These are phyloP conservation scores for Balansia obtecta DNA, from an alignment of 2,329 filamentous ascomycete species.

Conservation along the genomic window DNA sequence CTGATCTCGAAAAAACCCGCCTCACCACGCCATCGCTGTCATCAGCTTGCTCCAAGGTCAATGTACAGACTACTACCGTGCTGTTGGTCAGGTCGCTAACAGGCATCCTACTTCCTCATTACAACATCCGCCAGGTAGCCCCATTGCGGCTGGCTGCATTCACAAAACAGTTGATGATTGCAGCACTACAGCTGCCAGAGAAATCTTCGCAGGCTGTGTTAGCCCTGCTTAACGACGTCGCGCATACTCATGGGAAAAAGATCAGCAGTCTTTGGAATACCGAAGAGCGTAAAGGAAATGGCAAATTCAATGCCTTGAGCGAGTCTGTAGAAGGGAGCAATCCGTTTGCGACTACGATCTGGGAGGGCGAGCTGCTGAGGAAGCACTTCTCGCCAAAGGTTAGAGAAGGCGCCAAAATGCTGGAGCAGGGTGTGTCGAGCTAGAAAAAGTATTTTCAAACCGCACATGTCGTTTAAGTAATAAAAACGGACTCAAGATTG, in stretches of 20 bases:
- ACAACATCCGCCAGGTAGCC: conserved; percentile 62
- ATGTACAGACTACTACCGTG: conserved; percentile 88
- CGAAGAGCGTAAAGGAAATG: conserved; percentile 85
- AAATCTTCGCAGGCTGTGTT: conserved; percentile 75
- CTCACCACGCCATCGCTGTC: conserved; percentile 23
- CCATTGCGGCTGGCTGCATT: conserved; percentile 83
- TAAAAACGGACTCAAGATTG: not conserved
- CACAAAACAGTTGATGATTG: conserved; percentile 76
- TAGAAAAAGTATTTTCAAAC: conserved; percentile 8
- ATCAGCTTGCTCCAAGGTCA: conserved; percentile 54
- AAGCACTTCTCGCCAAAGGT: conserved; percentile 82
- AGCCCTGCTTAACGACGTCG: conserved; percentile 64
- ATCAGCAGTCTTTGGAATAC: conserved; percentile 84
- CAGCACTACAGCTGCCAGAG: conserved; percentile 76
- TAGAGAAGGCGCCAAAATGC: conserved; percentile 55
- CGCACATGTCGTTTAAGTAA: not conserved
- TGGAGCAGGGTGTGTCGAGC: conserved; percentile 52
- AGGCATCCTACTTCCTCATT: conserved; percentile 64
- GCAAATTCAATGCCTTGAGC: conserved; percentile 63
- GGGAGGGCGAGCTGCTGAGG: conserved; percentile 83
- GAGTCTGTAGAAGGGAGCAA: conserved; percentile 75
- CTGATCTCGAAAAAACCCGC: conserved; percentile 70
- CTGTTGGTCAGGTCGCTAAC: conserved; percentile 80
- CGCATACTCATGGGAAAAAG: conserved; percentile 70
- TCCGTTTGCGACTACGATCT: conserved; percentile 79